Conservation (phyloP, 371 early-diverging fungal genomes). For the Batkoa obscura region DNA sequence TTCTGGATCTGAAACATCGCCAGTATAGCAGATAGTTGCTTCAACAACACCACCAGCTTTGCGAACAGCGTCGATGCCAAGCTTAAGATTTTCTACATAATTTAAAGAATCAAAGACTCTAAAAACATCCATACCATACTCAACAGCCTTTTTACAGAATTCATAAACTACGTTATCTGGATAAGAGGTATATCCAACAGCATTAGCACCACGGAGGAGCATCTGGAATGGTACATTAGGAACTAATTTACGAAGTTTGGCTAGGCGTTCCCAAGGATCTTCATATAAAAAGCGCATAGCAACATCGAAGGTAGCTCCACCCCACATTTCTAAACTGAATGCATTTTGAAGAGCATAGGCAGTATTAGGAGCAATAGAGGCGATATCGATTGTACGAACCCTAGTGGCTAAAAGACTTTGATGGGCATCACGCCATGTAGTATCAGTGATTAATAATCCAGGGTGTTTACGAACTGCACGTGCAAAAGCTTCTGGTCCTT, state of each 20-base stretch:
- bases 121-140: conserved; percentile 86
- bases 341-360: conserved; percentile 71
- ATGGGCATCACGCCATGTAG: conserved; percentile 91
- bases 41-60: conserved; percentile 89
- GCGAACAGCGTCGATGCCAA: conserved; percentile 84
- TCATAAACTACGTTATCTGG: conserved; percentile 91
- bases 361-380: conserved; percentile 67
- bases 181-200: conserved; percentile 91
- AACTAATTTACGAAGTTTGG: conserved; percentile 56
- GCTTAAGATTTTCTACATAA: conserved; percentile 81
- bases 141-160: conserved; percentile 78
- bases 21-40: conserved; percentile 83
- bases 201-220: conserved; percentile 92
- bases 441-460: conserved; percentile 79
- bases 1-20: conserved; percentile 71
- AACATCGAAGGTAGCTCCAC: conserved; percentile 92
- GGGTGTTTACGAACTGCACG: conserved; percentile 70
- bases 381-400: conserved; percentile 71
- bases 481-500: conserved; percentile 79
- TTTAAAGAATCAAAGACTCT: conserved; percentile 91
- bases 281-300: conserved; percentile 86
- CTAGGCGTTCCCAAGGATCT: conserved; percentile 86
- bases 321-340: conserved; percentile 83
- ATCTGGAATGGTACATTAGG: conserved; percentile 96
- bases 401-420: conserved; percentile 85